These are phyloP conservation scores for Avena atlantica DNA, from an alignment of 176 grass and related monocot genomes.

Conservation along the genomic window DNA sequence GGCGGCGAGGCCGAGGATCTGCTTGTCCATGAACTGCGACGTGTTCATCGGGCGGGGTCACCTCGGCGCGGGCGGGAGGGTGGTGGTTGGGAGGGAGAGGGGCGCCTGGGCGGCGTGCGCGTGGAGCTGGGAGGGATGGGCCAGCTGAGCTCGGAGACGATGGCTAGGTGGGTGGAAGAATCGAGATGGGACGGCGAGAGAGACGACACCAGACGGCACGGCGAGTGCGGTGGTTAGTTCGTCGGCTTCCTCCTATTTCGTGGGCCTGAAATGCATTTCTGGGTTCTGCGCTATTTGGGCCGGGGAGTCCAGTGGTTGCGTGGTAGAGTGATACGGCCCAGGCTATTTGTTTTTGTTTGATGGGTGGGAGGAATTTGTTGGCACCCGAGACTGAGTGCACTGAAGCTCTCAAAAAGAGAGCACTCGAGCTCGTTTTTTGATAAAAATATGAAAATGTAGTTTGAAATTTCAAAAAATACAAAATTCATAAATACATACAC, in stretches of 20 bases:
- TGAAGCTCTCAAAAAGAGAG: no score
- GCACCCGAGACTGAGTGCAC: no score
- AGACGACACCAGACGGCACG: background rate
- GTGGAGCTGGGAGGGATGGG: background rate
- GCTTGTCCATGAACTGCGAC: constrained; percentile 90
- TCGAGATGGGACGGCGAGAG: constrained; percentile 38
- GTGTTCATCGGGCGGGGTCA: constrained; percentile 65
- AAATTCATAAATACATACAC: no score
- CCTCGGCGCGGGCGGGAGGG: background rate
- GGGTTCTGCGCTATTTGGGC: background rate
- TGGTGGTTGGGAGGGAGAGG: background rate
- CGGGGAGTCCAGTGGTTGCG: background rate
- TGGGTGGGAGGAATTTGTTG: no score
- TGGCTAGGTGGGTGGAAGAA: constrained; percentile 23
- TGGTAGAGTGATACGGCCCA: background rate
- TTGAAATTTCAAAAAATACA: no score
- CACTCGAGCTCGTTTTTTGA: no score
- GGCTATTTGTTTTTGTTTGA: no score
- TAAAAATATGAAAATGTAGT: no score
- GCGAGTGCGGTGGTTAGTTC: constrained; percentile 6
- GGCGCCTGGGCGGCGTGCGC: constrained; percentile 7
- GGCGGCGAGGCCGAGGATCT: constrained; percentile 73
- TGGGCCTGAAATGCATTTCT: background rate
- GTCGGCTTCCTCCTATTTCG: background rate
- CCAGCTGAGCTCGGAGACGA: constrained; percentile 17